Evolutionary conservation across 192 early-diverging fungal species (phyloP), one percentile per base, ranked within the genome.

Genomic region (Entomortierella lignicola): DNA sequence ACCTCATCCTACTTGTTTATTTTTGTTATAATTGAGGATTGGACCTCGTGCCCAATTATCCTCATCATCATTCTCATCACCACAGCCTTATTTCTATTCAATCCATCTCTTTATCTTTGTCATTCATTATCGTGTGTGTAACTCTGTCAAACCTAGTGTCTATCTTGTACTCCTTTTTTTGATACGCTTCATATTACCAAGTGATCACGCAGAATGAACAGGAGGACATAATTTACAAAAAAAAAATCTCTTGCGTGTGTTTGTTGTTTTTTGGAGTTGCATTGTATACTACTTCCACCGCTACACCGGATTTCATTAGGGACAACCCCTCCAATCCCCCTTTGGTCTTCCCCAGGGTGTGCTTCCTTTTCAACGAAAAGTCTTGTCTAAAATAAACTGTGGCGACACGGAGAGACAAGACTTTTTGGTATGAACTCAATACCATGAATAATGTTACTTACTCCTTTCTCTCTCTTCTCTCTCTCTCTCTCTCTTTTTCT

Each of bases 271-370:
- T 29, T 54, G 50, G 51, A 26, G n/a, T 26, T 56, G 15, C 34
- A 10, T 15, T 26, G 30, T 0, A 32, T 11, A n/a, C 21, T 43
- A 48, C n/a, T n/a, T n/a, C 17, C 20, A 37, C 66, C 20, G 50
- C 66, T 53, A 69, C 66, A 69, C 66, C 66, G 50, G 66, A 69
- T 69, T 60, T 69, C 11, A 50, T 42, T 34, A 60, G 50, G 56
- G 48, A 60, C 55, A 66, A 51, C 44, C 44, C 44, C 44, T 20
- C 39, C 13, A 6, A 13, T 10, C 39, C 39, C 39, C 55, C 44
- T n/a, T 37, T 34, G 32, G 20, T 21, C 48, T 30, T 25, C 63
- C 48, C 48, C 47, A 44, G 27, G 27, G 15, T 34, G 47, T 42
- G 13, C 13, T 42, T 42, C 13, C 39, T 42, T 13, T 13, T 42